These are phyloP conservation scores for Phlyctochytrium planicorne DNA, from an alignment of 192 early-diverging fungal species.

Conservation along the genomic window DNA sequence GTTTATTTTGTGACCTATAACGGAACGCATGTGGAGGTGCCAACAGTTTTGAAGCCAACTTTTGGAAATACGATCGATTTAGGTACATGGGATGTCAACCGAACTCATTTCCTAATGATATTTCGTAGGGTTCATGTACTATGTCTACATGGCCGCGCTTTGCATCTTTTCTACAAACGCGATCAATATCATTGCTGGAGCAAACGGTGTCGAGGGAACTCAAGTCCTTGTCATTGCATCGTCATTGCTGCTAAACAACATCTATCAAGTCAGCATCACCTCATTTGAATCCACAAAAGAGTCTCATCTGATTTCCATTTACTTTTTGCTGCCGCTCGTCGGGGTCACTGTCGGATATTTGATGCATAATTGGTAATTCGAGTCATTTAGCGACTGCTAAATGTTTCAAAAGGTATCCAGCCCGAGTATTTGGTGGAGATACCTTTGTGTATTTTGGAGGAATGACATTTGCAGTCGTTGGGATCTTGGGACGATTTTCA, in stretches of 20 bases:
- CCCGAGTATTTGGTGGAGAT: slow-evolving; percentile 92
- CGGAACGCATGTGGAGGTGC: slow-evolving; percentile 81
- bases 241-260: slow-evolving; percentile 75
- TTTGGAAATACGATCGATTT: slow-evolving; percentile 75
- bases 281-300: slow-evolving; percentile 39
- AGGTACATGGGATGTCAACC: slow-evolving; percentile 46
- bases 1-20: slow-evolving; percentile 92
- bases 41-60: slow-evolving; percentile 72
- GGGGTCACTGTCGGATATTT: slow-evolving; percentile 81
- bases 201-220: slow-evolving; percentile 95
- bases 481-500: slow-evolving; percentile 89
- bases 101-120: neutral
- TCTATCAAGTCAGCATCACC: slow-evolving; percentile 58
- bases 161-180: slow-evolving; percentile 95
- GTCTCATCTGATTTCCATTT: slow-evolving; percentile 81
- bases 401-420: slow-evolving; percentile 69
- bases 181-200: slow-evolving; percentile 97
- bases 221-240: slow-evolving; percentile 90
- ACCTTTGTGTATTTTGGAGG: slow-evolving; percentile 98
- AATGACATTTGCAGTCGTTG: slow-evolving; percentile 98
- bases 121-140: slow-evolving; percentile 77
- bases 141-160: slow-evolving; percentile 86
- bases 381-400: slow-evolving; percentile 9
- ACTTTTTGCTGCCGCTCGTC: slow-evolving; percentile 91
- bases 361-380: slow-evolving; percentile 80